Percentiles rank a stretch among this genome's conserved stretches.
phyloP scores from a whole-genome alignment of 2,329 filamentous ascomycete genomes.

The Cadophora gregata region DNA sequence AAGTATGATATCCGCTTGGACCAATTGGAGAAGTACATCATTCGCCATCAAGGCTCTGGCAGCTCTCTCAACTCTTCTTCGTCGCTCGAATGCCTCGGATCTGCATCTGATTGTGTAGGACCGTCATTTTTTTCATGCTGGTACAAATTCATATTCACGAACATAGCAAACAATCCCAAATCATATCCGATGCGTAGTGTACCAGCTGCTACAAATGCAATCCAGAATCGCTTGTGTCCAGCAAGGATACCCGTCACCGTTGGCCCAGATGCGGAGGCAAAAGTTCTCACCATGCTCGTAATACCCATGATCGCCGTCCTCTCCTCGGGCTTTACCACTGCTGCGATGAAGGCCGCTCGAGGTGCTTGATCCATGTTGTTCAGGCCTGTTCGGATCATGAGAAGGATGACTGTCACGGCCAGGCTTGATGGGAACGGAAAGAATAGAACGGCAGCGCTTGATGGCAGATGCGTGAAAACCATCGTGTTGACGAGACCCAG shows the following conservation, averaged over 20 bases:
- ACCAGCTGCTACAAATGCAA: conserved; percentile 67
- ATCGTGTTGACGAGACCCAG: conserved; percentile 70
- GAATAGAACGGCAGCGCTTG: conserved; percentile 62
- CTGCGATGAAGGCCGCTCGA: conserved; percentile 70
- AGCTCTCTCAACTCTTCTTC: conserved; percentile 19
- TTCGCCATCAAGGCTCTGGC: background rate
- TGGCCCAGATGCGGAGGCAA: conserved; percentile 65
- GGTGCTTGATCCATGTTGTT: conserved; percentile 75
- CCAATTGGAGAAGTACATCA: too few species aligned
- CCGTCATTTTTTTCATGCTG: conserved; percentile 32
- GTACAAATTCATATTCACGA: conserved; percentile 45
- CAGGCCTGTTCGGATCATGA: conserved; percentile 65
- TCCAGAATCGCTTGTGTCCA: conserved; percentile 60
- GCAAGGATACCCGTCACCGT: conserved; percentile 67
- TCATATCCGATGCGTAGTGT: conserved; percentile 65
- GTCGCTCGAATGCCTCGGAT: conserved; percentile 5
- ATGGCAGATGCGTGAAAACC: conserved; percentile 76
- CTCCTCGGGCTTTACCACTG: conserved; percentile 66
- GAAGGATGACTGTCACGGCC: conserved; percentile 61
- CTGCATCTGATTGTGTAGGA: background rate
- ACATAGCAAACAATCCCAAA: conserved; percentile 58
- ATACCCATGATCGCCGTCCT: conserved; percentile 74
- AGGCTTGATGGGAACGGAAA: conserved; percentile 53
- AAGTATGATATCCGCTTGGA: too few species aligned
- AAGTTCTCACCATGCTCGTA: conserved; percentile 71